Base-by-base conservation (phyloP, 192 early-diverging fungal genomes). In the Coemansia sp. region DNA sequence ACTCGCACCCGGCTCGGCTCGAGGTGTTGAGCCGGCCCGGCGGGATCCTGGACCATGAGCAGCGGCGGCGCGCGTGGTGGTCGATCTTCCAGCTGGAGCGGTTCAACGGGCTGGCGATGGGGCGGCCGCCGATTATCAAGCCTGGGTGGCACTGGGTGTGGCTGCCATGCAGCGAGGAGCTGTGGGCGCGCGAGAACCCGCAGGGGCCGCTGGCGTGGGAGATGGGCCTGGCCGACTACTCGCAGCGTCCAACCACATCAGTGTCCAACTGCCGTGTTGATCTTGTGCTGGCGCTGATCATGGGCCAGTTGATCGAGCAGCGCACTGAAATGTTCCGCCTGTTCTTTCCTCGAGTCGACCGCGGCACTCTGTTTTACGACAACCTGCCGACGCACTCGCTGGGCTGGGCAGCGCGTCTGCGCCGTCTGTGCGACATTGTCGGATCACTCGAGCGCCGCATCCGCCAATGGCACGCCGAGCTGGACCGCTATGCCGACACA, bases 141-240 rank as follows among this genome's bases (percentile, higher is more conserved):
- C 78, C 72, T 19, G 78, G 78, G 15, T 80, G 78, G 78, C 78
- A 80, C 56, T 80, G 78, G 78, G 78, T 80, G 21, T 80, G 78
- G 78, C 65, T 80, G 21, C 78, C 78, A 5, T 80, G 78, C 62
- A 62, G 58, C 53, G 78, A 80, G 45, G 65, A 59, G 4, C 65
- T 80, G 62, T 80, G 78, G 78, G 62, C 72, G 1, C 50, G 50
- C 9, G 72, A 70, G 5, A 60, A 75, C 29, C 78, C 78, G 7
- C 38, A 50, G 2, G 72, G 72, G 17, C 39, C 67, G 37, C 68
- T 80, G 27, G 67, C 72, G 1, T 80, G 77, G 72, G 77, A 80
- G 25, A 63, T 80, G 67, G 77, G 77, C 0, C 56, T 80, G 62
- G 61, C 61, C 15, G 64, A 66, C 58, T 72, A 45, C n/a, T 25